These are phyloP conservation scores for Septoria petroselini DNA, from an alignment of 2,329 filamentous ascomycete genomes.

Conservation along the genomic window DNA sequence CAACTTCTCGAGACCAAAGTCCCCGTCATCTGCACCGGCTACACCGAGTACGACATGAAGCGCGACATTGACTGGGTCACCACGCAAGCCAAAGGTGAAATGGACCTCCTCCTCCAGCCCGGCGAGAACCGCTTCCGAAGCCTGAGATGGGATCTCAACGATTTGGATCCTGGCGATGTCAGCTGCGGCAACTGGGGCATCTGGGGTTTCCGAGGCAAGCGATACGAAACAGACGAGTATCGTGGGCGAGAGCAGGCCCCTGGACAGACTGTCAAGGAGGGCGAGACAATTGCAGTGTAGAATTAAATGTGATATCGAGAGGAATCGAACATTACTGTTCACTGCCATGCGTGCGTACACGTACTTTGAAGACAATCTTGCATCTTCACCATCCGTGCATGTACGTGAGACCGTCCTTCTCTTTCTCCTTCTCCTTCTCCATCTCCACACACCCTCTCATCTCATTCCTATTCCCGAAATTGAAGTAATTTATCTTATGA, in stretches of 20 bases:
- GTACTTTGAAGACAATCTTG: too few species aligned
- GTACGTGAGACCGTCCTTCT: too few species aligned
- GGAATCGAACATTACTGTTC: too few species aligned
- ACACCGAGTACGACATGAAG: conserved; percentile 93
- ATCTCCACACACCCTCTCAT: too few species aligned
- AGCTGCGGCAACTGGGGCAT: conserved; percentile 96
- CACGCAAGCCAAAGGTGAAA: conserved; percentile 81
- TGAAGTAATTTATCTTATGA: too few species aligned
- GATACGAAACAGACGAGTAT: conserved; percentile 63
- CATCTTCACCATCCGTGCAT: too few species aligned
- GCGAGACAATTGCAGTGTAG: conserved; percentile 10
- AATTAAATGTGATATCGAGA: neutral
- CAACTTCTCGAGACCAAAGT: conserved; percentile 91
- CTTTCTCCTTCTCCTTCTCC: too few species aligned
- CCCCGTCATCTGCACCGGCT: conserved; percentile 90
- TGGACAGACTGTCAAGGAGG: neutral
- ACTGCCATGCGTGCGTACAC: too few species aligned
- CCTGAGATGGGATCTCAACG: conserved; percentile 93
- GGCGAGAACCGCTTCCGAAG: conserved; percentile 94
- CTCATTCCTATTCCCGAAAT: too few species aligned
- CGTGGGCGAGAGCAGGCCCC: conserved; percentile 19
- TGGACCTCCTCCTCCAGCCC: conserved; percentile 86
- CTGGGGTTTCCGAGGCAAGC: conserved; percentile 96
- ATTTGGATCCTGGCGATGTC: conserved; percentile 88
- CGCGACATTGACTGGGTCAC: conserved; percentile 87